phyloP scores from a whole-genome alignment of 169 alveolate genomes.

The Eimeria tenella region DNA sequence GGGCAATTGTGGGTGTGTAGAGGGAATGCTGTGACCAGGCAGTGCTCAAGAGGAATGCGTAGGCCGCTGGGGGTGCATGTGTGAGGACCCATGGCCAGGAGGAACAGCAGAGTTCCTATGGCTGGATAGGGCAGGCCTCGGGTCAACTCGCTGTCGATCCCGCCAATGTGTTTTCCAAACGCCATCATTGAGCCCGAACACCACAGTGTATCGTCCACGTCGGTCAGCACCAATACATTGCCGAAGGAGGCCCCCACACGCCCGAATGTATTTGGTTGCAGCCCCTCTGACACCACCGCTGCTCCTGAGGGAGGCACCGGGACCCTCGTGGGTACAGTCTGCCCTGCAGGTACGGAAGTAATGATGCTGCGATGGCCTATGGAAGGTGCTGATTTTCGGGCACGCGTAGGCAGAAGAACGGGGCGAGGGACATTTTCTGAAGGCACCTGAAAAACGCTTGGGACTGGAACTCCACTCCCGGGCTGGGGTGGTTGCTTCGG shows the following conservation, averaged over 20 bases:
- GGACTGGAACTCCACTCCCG: conserved; percentile 61
- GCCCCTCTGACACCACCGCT: conserved; percentile 1
- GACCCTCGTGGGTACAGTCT: neutral
- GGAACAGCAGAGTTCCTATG: conserved; percentile 51
- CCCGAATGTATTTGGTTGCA: neutral
- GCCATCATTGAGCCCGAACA: conserved; percentile 66
- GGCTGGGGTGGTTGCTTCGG: conserved; percentile 43
- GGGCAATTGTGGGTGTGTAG: conserved; percentile 43
- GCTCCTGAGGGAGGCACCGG: neutral
- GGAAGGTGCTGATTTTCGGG: neutral
- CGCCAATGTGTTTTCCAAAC: conserved; percentile 64
- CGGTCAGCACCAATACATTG: conserved; percentile 52
- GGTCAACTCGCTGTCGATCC: conserved; percentile 52
- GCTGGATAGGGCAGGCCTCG: conserved; percentile 76
- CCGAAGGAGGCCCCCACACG: conserved; percentile 60
- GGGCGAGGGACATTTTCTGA: neutral
- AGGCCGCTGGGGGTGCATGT: conserved; percentile 50
- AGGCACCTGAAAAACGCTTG: conserved; percentile 57
- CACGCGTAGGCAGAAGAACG: neutral
- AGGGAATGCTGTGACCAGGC: conserved; percentile 27
- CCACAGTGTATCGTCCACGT: conserved; percentile 78
- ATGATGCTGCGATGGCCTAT: conserved; percentile 44
- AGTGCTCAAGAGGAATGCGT: conserved; percentile 49
- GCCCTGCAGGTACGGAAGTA: neutral
- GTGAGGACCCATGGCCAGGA: conserved; percentile 74